Conservation (phyloP, 352 stramenopile genomes). For the Globisporangium paddicum region DNA sequence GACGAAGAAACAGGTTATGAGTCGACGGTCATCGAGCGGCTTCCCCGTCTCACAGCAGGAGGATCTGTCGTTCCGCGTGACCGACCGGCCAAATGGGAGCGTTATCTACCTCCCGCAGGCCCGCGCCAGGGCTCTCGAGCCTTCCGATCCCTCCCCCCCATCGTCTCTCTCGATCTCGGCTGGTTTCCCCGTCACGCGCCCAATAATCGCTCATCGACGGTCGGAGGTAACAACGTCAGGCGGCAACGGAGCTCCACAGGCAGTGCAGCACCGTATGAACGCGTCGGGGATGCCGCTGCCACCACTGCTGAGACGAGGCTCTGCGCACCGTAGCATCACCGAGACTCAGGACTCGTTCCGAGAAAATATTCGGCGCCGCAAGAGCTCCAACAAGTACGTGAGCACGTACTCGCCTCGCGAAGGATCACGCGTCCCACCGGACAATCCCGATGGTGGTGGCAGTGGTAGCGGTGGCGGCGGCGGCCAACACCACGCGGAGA, state of each 20-base stretch:
- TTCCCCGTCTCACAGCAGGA: background rate
- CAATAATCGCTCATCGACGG: background rate
- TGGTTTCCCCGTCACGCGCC: no score
- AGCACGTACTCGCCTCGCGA: background rate
- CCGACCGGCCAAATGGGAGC: background rate
- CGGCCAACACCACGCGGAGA: background rate
- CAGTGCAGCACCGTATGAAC: background rate
- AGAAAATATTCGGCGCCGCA: background rate
- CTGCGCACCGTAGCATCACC: background rate
- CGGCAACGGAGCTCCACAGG: background rate
- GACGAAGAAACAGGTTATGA: background rate
- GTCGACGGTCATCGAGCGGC: background rate
- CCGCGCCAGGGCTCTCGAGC: background rate
- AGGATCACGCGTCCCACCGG: background rate
- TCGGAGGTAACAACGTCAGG: background rate
- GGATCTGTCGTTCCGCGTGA: background rate
- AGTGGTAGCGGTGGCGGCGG: background rate
- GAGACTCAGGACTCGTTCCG: constrained; percentile 8
- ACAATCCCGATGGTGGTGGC: background rate
- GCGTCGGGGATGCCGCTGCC: background rate
- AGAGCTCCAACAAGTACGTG: background rate
- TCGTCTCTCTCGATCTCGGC: no score
- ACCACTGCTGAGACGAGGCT: background rate
- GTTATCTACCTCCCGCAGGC: background rate
- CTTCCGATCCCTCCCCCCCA: no score